phyloP scores from a whole-genome alignment of 1,284 basidiomycete genomes.

The Ustilago loliicola region DNA sequence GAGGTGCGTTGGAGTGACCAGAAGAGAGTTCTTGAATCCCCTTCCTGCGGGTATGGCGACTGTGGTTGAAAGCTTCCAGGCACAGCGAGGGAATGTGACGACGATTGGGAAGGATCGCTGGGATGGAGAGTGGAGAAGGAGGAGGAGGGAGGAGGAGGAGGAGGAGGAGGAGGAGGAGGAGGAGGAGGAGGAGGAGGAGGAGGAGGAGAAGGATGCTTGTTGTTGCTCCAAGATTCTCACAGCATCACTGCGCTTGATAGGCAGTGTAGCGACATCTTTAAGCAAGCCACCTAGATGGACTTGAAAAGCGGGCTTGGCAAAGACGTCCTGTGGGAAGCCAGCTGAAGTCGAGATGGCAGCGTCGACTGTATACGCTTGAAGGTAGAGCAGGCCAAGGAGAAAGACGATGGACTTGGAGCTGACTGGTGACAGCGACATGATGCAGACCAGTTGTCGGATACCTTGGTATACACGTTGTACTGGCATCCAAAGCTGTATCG shows the following conservation, averaged over 20 bases:
- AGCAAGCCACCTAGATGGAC: constrained; percentile 10
- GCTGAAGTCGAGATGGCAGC: constrained; percentile 40
- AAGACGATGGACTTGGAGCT: constrained; percentile 33
- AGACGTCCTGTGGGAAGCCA: constrained; percentile 50
- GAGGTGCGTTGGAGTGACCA: constrained; percentile 40
- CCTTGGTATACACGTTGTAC: background rate
- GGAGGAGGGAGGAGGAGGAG: constrained; percentile 10
- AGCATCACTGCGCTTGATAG: constrained; percentile 38
- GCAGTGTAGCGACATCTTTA: constrained; percentile 13
- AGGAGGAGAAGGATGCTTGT: constrained; percentile 17
- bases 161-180: constrained; percentile 14
- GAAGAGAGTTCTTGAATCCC: background rate
- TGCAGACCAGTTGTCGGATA: background rate
- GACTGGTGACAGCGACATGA: constrained; percentile 17
- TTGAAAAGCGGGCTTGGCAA: constrained; percentile 49
- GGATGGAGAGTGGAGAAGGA: background rate
- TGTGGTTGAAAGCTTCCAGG: background rate
- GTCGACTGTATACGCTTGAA: constrained; percentile 23
- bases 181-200: constrained; percentile 7
- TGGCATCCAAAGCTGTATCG: too few relatives aligned
- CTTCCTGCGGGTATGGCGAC: background rate
- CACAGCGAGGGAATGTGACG: constrained; percentile 20
- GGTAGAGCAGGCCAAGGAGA: constrained; percentile 32
- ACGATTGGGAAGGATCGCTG: background rate
- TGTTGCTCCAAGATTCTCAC: constrained; percentile 39